A percentile compares a stretch with the other conserved stretches of the same genome.
Conservation (phyloP, 208 protist genomes). For the Acanthamoeba triangularis region DNA sequence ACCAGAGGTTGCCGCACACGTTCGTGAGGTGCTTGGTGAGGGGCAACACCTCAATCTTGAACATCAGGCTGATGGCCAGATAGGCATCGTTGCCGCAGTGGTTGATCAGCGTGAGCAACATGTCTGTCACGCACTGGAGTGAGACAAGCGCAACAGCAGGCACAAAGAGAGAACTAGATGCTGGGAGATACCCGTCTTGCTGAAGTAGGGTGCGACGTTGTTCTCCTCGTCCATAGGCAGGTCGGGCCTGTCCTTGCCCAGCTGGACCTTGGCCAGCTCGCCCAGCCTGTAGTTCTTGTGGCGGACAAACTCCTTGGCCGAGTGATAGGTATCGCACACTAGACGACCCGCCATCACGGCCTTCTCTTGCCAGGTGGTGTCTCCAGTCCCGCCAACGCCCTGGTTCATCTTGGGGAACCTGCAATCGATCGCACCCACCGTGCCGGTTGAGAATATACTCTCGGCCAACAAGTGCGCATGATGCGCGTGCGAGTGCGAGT, state of each 20-base stretch:
- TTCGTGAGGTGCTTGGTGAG: constrained; percentile 98
- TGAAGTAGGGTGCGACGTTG: constrained; percentile 33
- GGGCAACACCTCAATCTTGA: constrained; percentile 97
- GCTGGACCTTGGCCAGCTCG: constrained; percentile 84
- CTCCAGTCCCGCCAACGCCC: constrained; percentile 45
- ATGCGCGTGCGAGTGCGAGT: neutral
- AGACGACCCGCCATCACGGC: constrained; percentile 95
- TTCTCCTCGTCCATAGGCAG: constrained; percentile 72
- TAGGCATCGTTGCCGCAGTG: constrained; percentile 90
- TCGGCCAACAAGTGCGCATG: neutral
- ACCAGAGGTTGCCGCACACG: constrained; percentile 98
- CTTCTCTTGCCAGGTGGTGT: constrained; percentile 92
- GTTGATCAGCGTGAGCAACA: constrained; percentile 69
- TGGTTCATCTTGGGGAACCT: constrained; percentile 17
- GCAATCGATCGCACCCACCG: neutral
- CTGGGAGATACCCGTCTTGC: neutral
- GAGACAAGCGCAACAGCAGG: constrained; percentile 18
- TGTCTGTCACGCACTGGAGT: constrained; percentile 42
- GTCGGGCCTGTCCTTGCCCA: constrained; percentile 79
- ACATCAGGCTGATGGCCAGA: constrained; percentile 93
- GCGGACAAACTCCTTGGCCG: constrained; percentile 93
- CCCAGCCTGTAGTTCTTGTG: constrained; percentile 88
- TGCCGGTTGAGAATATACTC: neutral
- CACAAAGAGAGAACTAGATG: neutral
- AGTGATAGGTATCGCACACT: constrained; percentile 97